Percentiles rank a stretch among this genome's conserved stretches.
Evolutionary conservation across 2,329 filamentous ascomycete genomes (phyloP).

Genomic region (Beauveria brongniartii): DNA sequence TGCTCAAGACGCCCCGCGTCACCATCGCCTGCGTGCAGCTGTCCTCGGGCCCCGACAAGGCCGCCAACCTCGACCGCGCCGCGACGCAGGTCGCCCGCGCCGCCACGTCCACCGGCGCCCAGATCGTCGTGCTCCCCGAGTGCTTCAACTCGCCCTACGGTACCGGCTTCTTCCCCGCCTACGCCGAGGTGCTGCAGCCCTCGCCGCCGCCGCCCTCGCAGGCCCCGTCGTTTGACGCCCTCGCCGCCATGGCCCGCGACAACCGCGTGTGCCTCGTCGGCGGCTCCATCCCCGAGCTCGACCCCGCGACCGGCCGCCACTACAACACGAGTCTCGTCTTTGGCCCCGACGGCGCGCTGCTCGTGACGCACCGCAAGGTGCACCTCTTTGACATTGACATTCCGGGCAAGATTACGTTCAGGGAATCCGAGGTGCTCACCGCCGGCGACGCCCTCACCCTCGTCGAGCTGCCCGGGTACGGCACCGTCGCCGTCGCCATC

Average conservation of each 20-base stretch:
- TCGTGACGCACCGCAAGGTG: slow-evolving; percentile 87
- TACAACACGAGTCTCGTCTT: slow-evolving; percentile 92
- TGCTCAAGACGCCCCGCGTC: slow-evolving; percentile 63
- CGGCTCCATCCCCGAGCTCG: slow-evolving; percentile 84
- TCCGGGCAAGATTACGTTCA: slow-evolving; percentile 86
- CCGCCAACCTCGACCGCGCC: slow-evolving; percentile 73
- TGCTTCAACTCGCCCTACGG: slow-evolving; percentile 99
- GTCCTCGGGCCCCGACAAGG: slow-evolving; percentile 73
- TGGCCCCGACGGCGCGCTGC: slow-evolving; percentile 63
- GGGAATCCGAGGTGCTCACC: slow-evolving; percentile 80
- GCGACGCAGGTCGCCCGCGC: slow-evolving; percentile 77
- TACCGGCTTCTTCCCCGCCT: slow-evolving; percentile 78
- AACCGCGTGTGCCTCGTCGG: slow-evolving; percentile 76
- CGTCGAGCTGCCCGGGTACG: slow-evolving; percentile 80
- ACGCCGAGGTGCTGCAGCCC: slow-evolving; percentile 79
- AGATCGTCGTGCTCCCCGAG: slow-evolving; percentile 87
- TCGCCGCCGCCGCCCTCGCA: slow-evolving; percentile 62
- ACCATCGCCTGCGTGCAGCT: slow-evolving; percentile 79
- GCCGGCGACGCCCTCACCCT: slow-evolving; percentile 81
- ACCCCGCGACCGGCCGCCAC: slow-evolving; percentile 50
- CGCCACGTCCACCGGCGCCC: slow-evolving; percentile 58
- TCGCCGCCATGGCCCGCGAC: slow-evolving; percentile 71
- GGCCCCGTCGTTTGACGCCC: slow-evolving; percentile 77
- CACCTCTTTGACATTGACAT: slow-evolving; percentile 98
- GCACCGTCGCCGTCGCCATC: slow-evolving; percentile 79